Evolutionary conservation across 129 eudicot genomes (phyloP).

Genomic region (Calendula officinalis): DNA sequence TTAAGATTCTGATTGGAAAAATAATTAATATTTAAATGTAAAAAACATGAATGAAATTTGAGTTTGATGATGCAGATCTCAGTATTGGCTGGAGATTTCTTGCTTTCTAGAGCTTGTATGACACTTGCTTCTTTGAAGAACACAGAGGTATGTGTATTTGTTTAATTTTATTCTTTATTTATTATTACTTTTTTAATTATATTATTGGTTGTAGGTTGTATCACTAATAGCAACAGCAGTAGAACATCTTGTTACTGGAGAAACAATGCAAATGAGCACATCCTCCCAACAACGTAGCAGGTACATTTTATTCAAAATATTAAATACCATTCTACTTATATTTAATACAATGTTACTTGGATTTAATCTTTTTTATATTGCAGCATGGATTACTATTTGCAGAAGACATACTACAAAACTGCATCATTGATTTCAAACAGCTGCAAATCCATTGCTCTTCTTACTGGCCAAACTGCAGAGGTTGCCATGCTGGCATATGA

Average conservation of each 20-base stretch:
- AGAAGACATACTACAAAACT: slow-evolving; percentile 89
- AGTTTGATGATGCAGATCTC: slow-evolving; percentile 53
- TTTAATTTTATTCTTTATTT: background rate
- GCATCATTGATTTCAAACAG: slow-evolving; percentile 88
- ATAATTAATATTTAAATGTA: no score
- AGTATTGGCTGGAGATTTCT: slow-evolving; percentile 89
- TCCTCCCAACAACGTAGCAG: slow-evolving; percentile 65
- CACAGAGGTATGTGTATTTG: slow-evolving; percentile 59
- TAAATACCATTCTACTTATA: no score
- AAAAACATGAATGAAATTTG: no score
- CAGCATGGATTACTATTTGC: slow-evolving; percentile 95
- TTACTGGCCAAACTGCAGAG: slow-evolving; percentile 86
- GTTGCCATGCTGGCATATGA: slow-evolving; percentile 78
- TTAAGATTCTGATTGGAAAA: background rate
- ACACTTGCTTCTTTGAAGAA: slow-evolving; percentile 76
- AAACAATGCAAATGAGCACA: slow-evolving; percentile 88
- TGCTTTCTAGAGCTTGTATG: slow-evolving; percentile 84
- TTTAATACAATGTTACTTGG: background rate
- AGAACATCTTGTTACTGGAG: slow-evolving; percentile 92
- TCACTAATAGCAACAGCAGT: slow-evolving; percentile 70
- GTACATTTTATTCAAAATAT: slow-evolving; percentile 19
- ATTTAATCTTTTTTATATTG: slow-evolving; percentile 11
- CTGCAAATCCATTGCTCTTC: slow-evolving; percentile 89
- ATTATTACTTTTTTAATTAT: background rate
- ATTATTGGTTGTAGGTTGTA: slow-evolving; percentile 50